These are phyloP conservation scores for Cochlearia excelsa DNA, from an alignment of 345 rosid genomes.

Conservation along the genomic window DNA sequence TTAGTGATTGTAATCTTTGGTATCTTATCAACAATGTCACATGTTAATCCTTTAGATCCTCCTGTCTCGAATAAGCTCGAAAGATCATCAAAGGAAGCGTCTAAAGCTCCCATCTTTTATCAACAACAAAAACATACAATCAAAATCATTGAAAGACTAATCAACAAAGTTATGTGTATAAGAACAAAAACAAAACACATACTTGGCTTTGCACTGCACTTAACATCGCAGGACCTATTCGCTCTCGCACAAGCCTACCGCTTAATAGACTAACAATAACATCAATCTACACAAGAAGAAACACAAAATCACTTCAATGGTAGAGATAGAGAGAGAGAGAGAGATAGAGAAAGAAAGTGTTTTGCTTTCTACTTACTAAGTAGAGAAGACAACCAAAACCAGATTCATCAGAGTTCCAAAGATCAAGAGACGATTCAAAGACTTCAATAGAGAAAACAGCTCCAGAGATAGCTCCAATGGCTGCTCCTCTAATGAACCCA, in stretches of 20 bases:
- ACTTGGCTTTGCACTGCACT: slow-evolving; percentile 99
- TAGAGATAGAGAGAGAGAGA: not conserved
- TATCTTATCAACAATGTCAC: slow-evolving; percentile 76
- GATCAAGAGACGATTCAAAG: slow-evolving; percentile 91
- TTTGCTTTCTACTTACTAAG: slow-evolving; percentile 54
- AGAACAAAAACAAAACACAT: not conserved
- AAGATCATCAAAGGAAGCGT: slow-evolving; percentile 67
- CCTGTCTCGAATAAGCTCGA: slow-evolving; percentile 87
- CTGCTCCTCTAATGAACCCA: slow-evolving; percentile 96
- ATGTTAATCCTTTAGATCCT: slow-evolving; percentile 65
- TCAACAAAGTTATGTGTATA: too few species aligned
- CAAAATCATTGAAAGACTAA: too few species aligned
- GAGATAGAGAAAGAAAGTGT: not conserved
- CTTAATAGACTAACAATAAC: slow-evolving; percentile 96
- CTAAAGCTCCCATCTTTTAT: slow-evolving; percentile 88
- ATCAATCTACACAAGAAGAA: slow-evolving; percentile 59
- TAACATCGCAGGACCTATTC: slow-evolving; percentile 98
- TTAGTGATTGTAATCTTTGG: slow-evolving; percentile 72
- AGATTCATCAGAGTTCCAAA: slow-evolving; percentile 95
- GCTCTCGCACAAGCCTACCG: slow-evolving; percentile 95
- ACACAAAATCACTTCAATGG: too few species aligned
- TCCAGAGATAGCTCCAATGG: slow-evolving; percentile 97
- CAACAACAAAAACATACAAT: not conserved
- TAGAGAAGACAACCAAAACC: slow-evolving; percentile 85
- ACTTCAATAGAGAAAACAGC: slow-evolving; percentile 99